Evolutionary conservation across 2,329 filamentous ascomycete species (phyloP).

Genomic region (Sordariomycetes sp.): DNA sequence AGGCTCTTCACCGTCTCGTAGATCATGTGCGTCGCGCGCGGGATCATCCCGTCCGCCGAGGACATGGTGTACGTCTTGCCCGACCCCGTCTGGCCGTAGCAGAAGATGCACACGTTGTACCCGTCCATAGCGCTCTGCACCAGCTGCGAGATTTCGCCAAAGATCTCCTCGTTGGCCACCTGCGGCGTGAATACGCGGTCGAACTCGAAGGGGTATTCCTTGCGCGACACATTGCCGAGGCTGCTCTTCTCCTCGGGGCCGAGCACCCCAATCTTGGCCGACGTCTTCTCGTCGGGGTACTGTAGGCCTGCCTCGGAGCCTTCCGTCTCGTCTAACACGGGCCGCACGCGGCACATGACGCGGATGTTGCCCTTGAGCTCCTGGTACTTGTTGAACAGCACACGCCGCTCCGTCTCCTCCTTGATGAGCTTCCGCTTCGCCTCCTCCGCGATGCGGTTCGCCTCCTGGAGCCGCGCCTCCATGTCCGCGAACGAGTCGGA

Average conservation of each 20-base stretch:
- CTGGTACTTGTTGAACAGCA: conserved; percentile 95
- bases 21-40: conserved; percentile 84
- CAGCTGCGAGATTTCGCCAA: conserved; percentile 92
- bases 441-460: conserved; percentile 55
- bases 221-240: conserved; percentile 62
- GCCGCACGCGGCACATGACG: conserved; percentile 93
- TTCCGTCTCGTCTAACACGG: conserved; percentile 42
- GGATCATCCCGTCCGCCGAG: conserved; percentile 85
- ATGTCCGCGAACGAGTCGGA: conserved; percentile 77
- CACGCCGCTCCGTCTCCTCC: conserved; percentile 82
- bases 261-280: conserved; percentile 74
- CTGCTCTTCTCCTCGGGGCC: conserved; percentile 79
- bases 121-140: conserved; percentile 94
- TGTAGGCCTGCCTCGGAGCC: conserved; percentile 62
- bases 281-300: conserved; percentile 76
- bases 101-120: conserved; percentile 98
- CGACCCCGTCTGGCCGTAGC: conserved; percentile 93
- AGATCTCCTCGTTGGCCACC: conserved; percentile 74
- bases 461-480: conserved; percentile 70
- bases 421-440: conserved; percentile 75
- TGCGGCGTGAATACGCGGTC: conserved; percentile 81
- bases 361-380: conserved; percentile 97
- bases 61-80: conserved; percentile 98
- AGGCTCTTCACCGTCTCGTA: conserved; percentile 78
- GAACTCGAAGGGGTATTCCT: conserved; percentile 79